These are phyloP conservation scores for Suillus luteus DNA, from an alignment of 768 basidiomycete genomes.

Conservation along the genomic window DNA sequence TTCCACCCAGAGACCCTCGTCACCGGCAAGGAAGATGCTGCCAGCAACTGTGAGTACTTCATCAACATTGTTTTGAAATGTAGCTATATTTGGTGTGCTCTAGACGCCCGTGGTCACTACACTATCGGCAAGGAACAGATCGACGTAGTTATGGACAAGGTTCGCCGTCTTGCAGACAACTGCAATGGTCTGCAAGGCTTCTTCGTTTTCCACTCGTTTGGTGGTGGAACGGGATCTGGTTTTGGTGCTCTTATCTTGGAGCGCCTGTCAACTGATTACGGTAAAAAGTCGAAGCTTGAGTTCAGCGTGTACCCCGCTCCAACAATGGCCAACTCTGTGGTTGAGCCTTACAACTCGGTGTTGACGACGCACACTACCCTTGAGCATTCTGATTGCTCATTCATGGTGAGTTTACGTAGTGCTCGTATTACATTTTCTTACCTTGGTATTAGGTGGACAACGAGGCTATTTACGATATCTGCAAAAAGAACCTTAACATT, in stretches of 20 bases:
- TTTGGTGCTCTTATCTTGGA: slow-evolving; percentile 97
- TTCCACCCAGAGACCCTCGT: slow-evolving; percentile 99
- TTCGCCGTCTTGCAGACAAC: slow-evolving; percentile 94
- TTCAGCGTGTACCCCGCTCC: slow-evolving; percentile 97
- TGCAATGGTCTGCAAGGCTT: slow-evolving; percentile 97
- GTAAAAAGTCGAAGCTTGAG: slow-evolving; percentile 98
- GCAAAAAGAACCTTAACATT: slow-evolving; percentile 90
- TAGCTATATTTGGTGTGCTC: slow-evolving; percentile 12
- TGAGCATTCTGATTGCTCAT: slow-evolving; percentile 98
- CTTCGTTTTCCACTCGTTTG: slow-evolving; percentile 99
- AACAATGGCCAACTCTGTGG: slow-evolving; percentile 90
- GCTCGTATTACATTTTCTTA: slow-evolving; percentile 13
- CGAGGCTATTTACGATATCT: slow-evolving; percentile 76
- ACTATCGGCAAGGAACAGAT: slow-evolving; percentile 98
- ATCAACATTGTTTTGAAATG: neutral
- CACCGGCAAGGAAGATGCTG: slow-evolving; percentile 98
- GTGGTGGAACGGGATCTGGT: slow-evolving; percentile 98
- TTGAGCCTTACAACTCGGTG: slow-evolving; percentile 97
- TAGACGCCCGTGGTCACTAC: slow-evolving; percentile 97
- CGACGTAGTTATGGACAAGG: slow-evolving; percentile 93
- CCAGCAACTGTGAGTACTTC: slow-evolving; percentile 85
- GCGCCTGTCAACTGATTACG: slow-evolving; percentile 94
- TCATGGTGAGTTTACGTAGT: slow-evolving; percentile 68
- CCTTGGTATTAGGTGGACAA: slow-evolving; percentile 62
- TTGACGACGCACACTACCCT: slow-evolving; percentile 98